Conservation (phyloP, 164 flowering plant species). For the Vitis riparia region DNA sequence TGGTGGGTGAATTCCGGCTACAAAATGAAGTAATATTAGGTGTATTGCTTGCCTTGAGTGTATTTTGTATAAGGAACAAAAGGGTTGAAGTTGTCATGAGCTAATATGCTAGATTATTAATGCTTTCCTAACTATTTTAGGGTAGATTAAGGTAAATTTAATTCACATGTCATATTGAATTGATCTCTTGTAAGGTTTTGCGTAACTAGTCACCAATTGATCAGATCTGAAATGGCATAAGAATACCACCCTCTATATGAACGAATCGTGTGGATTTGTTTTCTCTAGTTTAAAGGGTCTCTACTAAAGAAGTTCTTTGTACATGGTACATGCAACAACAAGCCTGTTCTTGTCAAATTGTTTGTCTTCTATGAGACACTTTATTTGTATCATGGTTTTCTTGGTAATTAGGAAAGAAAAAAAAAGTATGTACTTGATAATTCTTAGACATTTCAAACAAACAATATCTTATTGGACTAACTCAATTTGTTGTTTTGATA, state of each 20-base stretch:
- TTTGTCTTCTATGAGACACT: conserved; percentile 67
- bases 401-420: conserved; percentile 28
- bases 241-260: conserved; percentile 50
- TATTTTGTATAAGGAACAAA: conserved; percentile 63
- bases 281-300: conserved; percentile 86
- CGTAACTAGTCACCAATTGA: too few relatives aligned
- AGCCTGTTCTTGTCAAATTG: conserved; percentile 59
- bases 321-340: conserved; percentile 60
- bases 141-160: conserved; percentile 7
- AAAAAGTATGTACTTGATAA: not conserved
- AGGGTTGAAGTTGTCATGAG: conserved; percentile 74
- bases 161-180: not conserved
- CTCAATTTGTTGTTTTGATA: too few relatives aligned
- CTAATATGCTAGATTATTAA: conserved; percentile 65
- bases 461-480: not conserved
- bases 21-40: conserved; percentile 34
- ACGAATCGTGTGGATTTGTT: conserved; percentile 61
- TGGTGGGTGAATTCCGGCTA: conserved; percentile 41
- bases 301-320: conserved; percentile 77
- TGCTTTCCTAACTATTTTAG: conserved; percentile 46
- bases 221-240: not conserved
- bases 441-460: not conserved
- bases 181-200: too few relatives aligned
- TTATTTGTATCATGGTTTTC: conserved; percentile 73
- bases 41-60: conserved; percentile 62